Conservation (phyloP, 2,329 filamentous ascomycete genomes). For the Nectriaceae sp. region DNA sequence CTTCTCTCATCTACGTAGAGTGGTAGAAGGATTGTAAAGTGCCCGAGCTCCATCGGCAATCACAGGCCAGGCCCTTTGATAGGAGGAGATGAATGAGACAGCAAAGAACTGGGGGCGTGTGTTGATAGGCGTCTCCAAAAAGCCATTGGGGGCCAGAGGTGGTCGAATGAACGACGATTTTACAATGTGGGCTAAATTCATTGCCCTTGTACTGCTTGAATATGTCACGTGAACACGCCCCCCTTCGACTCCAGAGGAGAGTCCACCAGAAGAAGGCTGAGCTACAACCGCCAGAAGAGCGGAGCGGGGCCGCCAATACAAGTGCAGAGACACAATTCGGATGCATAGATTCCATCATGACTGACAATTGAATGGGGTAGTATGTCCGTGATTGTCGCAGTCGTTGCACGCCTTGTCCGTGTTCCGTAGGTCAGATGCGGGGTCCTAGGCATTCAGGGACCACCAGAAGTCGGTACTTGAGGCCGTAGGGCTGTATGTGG, state of each 20-base stretch:
- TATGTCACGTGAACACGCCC: not conserved
- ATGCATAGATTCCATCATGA: not conserved
- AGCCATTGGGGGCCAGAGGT: no score
- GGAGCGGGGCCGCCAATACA: not conserved
- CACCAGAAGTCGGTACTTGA: slow-evolving; percentile 13
- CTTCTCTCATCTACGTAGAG: not conserved
- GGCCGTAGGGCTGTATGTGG: slow-evolving; percentile 26
- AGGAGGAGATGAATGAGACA: no score
- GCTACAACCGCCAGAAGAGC: not conserved
- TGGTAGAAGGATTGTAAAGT: slow-evolving; percentile 9
- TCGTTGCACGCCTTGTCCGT: not conserved
- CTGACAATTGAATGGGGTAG: not conserved
- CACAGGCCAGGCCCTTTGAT: no score
- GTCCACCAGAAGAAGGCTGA: not conserved
- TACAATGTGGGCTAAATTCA: not conserved
- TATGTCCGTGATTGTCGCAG: not conserved
- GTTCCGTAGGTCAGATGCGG: slow-evolving; percentile 2
- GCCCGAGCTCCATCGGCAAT: slow-evolving; percentile 5
- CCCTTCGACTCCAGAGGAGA: not conserved
- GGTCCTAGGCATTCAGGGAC: slow-evolving; percentile 4
- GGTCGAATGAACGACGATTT: no score
- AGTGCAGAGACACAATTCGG: not conserved
- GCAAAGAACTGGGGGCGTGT: no score
- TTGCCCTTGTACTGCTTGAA: not conserved
- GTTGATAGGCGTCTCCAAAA: no score